Base-by-base conservation (phyloP, 768 basidiomycete genomes). In the Nidula microcarpa region DNA sequence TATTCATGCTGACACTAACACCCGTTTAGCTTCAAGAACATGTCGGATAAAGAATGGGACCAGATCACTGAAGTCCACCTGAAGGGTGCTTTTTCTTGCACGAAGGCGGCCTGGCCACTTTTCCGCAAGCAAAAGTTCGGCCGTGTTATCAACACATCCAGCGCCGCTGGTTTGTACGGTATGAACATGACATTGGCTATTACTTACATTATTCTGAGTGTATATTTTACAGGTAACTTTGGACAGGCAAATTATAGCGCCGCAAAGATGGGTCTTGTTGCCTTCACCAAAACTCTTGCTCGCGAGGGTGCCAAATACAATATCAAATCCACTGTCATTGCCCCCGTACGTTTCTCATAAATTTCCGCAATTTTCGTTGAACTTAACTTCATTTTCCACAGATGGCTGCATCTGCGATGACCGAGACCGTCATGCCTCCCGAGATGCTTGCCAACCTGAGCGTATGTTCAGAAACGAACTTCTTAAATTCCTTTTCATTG, bases 231-330 rank as follows among this genome's bases (percentile, higher is more conserved):
- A 91, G 89, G 94, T 6, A 98, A 96, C 74, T 91, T 96, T 65
- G 97, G 97, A 8, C 95, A 98, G 70, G 87, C 94, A 10, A 99
- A 98, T 69, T 99, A 98, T 69, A 94, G 94, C 46, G 93, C 96
- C 2, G 96, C 95, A 1, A 98, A 99, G 79, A 95, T 97, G 92
- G 94, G 87, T 58, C 81, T 99, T 35, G 79, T 98, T 49, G 87
- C 77, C 0, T 97, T 98, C 71, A 92, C 94, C 14, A 94, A 93
- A 67, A 94, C 96, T 4, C 80, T 99, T 35, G 94, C 95, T 3
- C 75, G 82, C 18, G 97, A 99, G 69, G 97, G 97, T 35, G 88
- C 77, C 36, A 97, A 96, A 68, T 94, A 96, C 67, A 83, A 83
- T 60, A 98, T 98, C 67, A 85, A 84, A 62, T 82, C 89, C 1